Percentiles rank a stretch among this genome's conserved stretches.
Conservation (phyloP, 2,329 filamentous ascomycete genomes). For the Exophiala aquamarina region DNA sequence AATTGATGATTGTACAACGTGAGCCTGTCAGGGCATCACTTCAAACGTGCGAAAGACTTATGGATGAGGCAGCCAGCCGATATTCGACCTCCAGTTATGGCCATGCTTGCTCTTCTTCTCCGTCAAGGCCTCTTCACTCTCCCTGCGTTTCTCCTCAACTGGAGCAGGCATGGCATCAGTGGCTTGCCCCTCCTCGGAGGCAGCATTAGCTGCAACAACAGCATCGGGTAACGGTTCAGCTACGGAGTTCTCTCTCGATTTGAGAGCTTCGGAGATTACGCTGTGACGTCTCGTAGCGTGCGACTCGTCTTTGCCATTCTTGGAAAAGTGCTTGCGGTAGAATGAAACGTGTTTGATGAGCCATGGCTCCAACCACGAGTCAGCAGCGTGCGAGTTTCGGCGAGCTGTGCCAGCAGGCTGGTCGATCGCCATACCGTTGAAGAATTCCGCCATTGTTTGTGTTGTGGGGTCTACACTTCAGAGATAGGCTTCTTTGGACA, state of each 20-base stretch:
- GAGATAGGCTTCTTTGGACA: too few relatives aligned
- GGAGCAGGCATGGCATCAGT: constrained; percentile 12
- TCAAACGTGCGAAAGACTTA: too few relatives aligned
- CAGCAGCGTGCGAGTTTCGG: constrained; percentile 21
- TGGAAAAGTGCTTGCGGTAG: constrained; percentile 25
- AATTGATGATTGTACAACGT: too few relatives aligned
- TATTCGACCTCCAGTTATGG: too few relatives aligned
- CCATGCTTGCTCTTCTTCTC: too few relatives aligned
- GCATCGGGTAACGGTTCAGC: constrained; percentile 11
- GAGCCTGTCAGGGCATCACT: too few relatives aligned
- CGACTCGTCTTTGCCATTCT: constrained; percentile 18
- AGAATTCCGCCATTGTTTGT: constrained; percentile 22
- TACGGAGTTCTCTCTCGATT: constrained; percentile 23
- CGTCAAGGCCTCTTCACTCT: constrained; percentile 12
- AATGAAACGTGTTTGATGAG: constrained; percentile 26
- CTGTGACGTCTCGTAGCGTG: constrained; percentile 23
- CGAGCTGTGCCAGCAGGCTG: constrained; percentile 19
- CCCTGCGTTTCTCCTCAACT: constrained; percentile 14
- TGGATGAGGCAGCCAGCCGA: too few relatives aligned
- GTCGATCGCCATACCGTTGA: constrained; percentile 23
- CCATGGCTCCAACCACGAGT: constrained; percentile 26
- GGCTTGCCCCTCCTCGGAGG: constrained; percentile 20
- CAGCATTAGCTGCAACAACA: constrained; percentile 13
- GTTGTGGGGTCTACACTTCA: too few relatives aligned
- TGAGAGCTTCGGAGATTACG: constrained; percentile 16